Percentiles rank a stretch among this genome's conserved stretches.
phyloP scores from a whole-genome alignment of 1,139 yeast genomes.

The Blastobotrys proliferans region DNA sequence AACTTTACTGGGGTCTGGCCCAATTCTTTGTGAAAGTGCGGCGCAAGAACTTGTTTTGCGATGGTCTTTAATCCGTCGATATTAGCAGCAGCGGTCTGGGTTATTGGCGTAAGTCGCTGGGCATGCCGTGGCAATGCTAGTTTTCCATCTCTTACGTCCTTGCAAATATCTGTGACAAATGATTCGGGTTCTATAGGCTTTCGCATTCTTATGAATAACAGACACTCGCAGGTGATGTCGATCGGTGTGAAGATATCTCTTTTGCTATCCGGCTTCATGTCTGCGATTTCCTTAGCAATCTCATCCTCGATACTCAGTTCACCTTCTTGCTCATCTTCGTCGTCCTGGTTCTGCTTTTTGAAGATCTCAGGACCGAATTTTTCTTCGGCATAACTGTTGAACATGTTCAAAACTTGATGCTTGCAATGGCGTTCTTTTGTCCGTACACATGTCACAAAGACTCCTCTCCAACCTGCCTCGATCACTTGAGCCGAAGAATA shows the following conservation, averaged over 20 bases:
- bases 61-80: slow-evolving; percentile 60
- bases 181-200: slow-evolving; percentile 74
- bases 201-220: slow-evolving; percentile 72
- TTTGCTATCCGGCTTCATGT: slow-evolving; percentile 42
- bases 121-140: slow-evolving; percentile 46
- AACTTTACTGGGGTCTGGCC: slow-evolving; percentile 49
- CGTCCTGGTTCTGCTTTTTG: slow-evolving; percentile 35
- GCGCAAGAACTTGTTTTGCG: slow-evolving; percentile 53
- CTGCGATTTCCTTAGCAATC: slow-evolving; percentile 63
- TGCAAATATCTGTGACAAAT: slow-evolving; percentile 60
- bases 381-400: slow-evolving; percentile 43
- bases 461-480: slow-evolving; percentile 80
- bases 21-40: slow-evolving; percentile 59
- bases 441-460: slow-evolving; percentile 81
- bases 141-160: slow-evolving; percentile 37
- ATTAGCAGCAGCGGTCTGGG: slow-evolving; percentile 68
- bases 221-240: slow-evolving; percentile 77
- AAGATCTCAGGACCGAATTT: slow-evolving; percentile 33
- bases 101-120: slow-evolving; percentile 77
- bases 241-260: slow-evolving; percentile 51
- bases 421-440: slow-evolving; percentile 73
- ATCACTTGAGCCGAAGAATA: slow-evolving; percentile 26
- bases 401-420: slow-evolving; percentile 62
- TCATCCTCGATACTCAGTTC: slow-evolving; percentile 61
- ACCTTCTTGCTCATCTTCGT: slow-evolving; percentile 34